Evolutionary conservation across 2,329 filamentous ascomycete species (phyloP), one percentile per base, ranked within the genome.

Genomic region (Colletotrichum tabaci): DNA sequence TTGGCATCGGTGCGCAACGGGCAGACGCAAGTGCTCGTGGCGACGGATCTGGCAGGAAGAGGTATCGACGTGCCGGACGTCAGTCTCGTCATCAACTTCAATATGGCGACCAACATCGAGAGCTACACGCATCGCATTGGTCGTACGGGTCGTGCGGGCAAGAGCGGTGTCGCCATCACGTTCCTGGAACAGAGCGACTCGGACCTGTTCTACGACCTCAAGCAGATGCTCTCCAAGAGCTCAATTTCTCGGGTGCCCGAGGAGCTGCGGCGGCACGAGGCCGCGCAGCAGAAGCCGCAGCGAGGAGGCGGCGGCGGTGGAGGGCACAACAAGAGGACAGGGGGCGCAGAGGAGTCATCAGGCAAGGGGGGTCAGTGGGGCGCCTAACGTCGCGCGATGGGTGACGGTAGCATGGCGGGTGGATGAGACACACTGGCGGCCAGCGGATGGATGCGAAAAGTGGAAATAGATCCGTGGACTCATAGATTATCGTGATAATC

Each of bases 11-110:
- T 99, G 35, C 93, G 95, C 46, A 90, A 90, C 53, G 95, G 95
- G 44, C 85, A 89, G 61, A 94, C 93, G 0, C 93, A 98, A 74
- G 94, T 99, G 0, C 89, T 99, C 47, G 96, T 99, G 63, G 96
- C 96, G 0, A 99, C 96, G 1, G 96, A 99, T 84, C 86, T 99
- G 68, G 96, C 96, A 1, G 96, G 96, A 74, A 91, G 96, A 86
- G 96, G 96, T 94, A 98, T 99, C 81, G 96, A 99, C 83, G 95
- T 99, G 4, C 91, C 93, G 0, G 96, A 98, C 79, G 96, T 99
- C 50, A 94, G 90, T 73, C 88, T 99, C 72, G 96, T 99, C 68
- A 89, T 99, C 80, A 99, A 99, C 86, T 99, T 98, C 89, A 99
- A 98, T 87, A 98, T 99, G 96, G 93, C 96, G 0, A 91, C 85